Evolutionary conservation across 2,329 filamentous ascomycete genomes (phyloP).

Genomic region (Xylariaceae sp.): DNA sequence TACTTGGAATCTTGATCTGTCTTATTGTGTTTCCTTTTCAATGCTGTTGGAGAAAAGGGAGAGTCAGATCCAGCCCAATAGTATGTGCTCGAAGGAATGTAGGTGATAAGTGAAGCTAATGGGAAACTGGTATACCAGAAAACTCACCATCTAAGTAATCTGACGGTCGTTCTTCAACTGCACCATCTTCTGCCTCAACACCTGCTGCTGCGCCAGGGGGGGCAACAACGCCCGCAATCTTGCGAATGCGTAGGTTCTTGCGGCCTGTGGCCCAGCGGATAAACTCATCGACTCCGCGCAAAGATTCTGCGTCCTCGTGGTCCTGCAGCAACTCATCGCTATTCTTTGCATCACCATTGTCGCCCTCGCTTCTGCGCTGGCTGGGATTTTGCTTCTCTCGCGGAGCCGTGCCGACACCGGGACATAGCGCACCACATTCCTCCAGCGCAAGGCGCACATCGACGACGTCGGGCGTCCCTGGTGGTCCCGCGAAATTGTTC

Average conservation of each 20-base stretch:
- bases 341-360: not conserved
- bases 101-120: not conserved
- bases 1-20: slow-evolving; percentile 86
- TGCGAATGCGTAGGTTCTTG: slow-evolving; percentile 78
- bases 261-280: slow-evolving; percentile 78
- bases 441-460: slow-evolving; percentile 88
- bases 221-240: slow-evolving; percentile 74
- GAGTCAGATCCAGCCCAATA: not conserved
- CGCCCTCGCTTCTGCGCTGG: slow-evolving; percentile 19
- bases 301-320: slow-evolving; percentile 62
- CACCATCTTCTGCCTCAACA: slow-evolving; percentile 53
- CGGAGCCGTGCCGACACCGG: slow-evolving; percentile 57
- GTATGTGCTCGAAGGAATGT: not conserved
- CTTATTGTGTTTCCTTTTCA: slow-evolving; percentile 94
- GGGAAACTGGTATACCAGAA: slow-evolving; percentile 8
- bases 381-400: slow-evolving; percentile 20
- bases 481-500: slow-evolving; percentile 62
- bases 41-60: slow-evolving; percentile 53
- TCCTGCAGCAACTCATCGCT: not conserved
- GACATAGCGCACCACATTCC: slow-evolving; percentile 76
- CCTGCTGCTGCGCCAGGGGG: slow-evolving; percentile 35
- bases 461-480: slow-evolving; percentile 67
- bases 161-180: slow-evolving; percentile 55
- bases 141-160: slow-evolving; percentile 72
- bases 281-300: slow-evolving; percentile 78